These are phyloP conservation scores for Rhynchosporium agropyri DNA, from an alignment of 2,329 filamentous ascomycete genomes.

Conservation along the genomic window DNA sequence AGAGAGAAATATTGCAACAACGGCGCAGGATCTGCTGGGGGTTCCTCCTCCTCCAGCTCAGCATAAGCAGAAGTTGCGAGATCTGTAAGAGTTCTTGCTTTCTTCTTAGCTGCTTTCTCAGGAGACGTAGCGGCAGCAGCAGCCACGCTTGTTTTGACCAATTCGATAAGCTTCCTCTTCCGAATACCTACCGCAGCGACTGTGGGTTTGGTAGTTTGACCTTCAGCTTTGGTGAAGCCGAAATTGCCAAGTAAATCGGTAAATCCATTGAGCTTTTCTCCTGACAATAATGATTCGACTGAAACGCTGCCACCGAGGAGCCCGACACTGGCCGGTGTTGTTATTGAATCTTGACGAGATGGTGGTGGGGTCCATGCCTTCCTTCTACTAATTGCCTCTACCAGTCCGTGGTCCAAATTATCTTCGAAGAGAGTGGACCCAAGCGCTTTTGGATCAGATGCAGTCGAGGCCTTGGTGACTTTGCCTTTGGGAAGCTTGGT, in stretches of 20 bases:
- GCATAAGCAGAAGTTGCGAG: constrained; percentile 73
- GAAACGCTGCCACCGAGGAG: constrained; percentile 4
- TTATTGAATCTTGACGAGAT: constrained; percentile 38
- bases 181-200: constrained; percentile 42
- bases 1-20: constrained; percentile 51
- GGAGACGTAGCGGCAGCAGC: constrained; percentile 41
- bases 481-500: constrained; percentile 41
- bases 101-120: constrained; percentile 64
- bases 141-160: constrained; percentile 46
- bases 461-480: constrained; percentile 42
- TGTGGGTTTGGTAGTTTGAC: constrained; percentile 20
- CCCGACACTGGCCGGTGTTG: constrained; percentile 1
- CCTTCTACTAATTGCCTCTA: constrained; percentile 56
- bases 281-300: constrained; percentile 15
- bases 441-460: constrained; percentile 24
- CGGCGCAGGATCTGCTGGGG: constrained; percentile 43
- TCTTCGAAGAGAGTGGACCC: constrained; percentile 18
- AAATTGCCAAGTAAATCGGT: constrained; percentile 46
- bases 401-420: constrained; percentile 31
- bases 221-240: constrained; percentile 42
- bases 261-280: constrained; percentile 39
- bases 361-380: constrained; percentile 70
- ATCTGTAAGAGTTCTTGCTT: constrained; percentile 75
- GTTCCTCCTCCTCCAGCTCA: constrained; percentile 39
- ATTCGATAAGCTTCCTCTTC: constrained; percentile 60